A percentile compares a stretch with the other conserved stretches of the same genome.
Evolutionary conservation across 306 rosid genomes (phyloP).

Genomic region (Alnus glutinosa): DNA sequence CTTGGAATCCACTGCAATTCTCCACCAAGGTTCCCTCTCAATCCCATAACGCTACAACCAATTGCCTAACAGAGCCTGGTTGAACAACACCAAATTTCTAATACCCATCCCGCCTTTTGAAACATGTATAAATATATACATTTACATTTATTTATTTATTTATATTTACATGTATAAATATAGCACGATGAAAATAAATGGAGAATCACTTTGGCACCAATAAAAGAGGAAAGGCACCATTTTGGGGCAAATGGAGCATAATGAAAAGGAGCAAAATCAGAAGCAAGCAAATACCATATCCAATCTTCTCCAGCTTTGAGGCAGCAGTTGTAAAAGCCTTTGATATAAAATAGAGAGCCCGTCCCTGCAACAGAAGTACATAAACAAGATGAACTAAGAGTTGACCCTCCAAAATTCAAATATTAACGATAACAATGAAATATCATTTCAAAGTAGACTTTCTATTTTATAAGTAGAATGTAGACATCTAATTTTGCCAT

Average conservation of each 20-base stretch:
- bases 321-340: conserved; percentile 91
- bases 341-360: conserved; percentile 72
- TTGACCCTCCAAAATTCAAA: neutral
- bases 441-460: neutral
- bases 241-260: neutral
- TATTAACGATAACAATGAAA: neutral
- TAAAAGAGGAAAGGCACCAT: neutral
- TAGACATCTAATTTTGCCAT: neutral
- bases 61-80: too few species aligned
- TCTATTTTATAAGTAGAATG: neutral
- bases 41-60: too few species aligned
- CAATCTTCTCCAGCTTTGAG: conserved; percentile 93
- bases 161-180: too few species aligned
- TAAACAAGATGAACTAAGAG: conserved; percentile 32
- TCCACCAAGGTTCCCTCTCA: too few species aligned
- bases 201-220: neutral
- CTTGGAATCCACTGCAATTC: too few species aligned
- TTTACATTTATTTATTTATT: too few species aligned
- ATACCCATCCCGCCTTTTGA: too few species aligned
- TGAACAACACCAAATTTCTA: too few species aligned
- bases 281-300: conserved; percentile 51
- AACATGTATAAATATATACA: too few species aligned
- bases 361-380: conserved; percentile 55
- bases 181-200: neutral
- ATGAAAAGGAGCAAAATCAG: neutral